A percentile compares a stretch with the other conserved stretches of the same genome.
Conservation (phyloP, 1,284 basidiomycete species). For the Apiotrichum sp. region DNA sequence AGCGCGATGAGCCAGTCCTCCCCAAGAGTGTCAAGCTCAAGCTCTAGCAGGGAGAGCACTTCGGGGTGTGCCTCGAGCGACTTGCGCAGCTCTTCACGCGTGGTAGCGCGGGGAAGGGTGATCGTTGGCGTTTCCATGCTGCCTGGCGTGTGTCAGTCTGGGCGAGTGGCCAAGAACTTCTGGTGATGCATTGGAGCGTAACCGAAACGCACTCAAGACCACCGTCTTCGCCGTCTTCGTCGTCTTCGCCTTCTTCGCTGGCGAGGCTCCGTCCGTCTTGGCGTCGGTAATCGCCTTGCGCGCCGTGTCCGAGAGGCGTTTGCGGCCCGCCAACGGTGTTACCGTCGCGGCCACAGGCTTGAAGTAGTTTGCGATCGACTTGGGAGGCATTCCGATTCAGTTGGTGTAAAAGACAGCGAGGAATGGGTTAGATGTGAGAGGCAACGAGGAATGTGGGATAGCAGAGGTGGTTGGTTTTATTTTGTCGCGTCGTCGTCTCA, state of each 20-base stretch:
- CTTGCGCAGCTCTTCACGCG: slow-evolving; percentile 27
- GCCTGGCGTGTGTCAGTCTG: too few species aligned
- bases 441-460: too few species aligned
- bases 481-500: too few species aligned
- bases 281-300: slow-evolving; percentile 22
- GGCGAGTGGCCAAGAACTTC: background rate
- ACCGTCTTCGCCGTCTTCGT: background rate
- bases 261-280: background rate
- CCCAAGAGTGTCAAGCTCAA: slow-evolving; percentile 46
- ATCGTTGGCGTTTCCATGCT: background rate
- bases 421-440: too few species aligned
- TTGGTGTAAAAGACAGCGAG: too few species aligned
- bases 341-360: slow-evolving; percentile 6
- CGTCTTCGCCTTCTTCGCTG: slow-evolving; percentile 7
- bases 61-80: slow-evolving; percentile 22
- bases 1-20: slow-evolving; percentile 48
- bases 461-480: too few species aligned
- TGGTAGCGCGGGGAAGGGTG: slow-evolving; percentile 14
- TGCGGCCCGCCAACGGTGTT: background rate
- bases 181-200: background rate
- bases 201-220: background rate
- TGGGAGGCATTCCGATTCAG: slow-evolving; percentile 8
- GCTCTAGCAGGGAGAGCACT: slow-evolving; percentile 25
- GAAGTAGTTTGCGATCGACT: slow-evolving; percentile 16
- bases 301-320: slow-evolving; percentile 21